Conservation (phyloP, 768 basidiomycete species). For the Hygrophoropsis aurantiaca region DNA sequence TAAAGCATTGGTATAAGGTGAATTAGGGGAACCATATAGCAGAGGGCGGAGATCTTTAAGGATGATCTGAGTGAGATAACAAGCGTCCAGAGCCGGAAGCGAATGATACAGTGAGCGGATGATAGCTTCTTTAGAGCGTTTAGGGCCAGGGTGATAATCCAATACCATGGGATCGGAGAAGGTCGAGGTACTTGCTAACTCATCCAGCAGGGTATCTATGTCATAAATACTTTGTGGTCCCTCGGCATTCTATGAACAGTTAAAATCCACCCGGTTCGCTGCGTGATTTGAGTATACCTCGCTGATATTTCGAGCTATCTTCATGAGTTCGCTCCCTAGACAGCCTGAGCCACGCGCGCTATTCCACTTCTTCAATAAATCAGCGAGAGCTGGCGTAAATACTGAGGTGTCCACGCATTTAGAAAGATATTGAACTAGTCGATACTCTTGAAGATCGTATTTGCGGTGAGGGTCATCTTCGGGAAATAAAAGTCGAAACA, state of each 20-base stretch:
- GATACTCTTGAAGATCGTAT: slow-evolving; percentile 72
- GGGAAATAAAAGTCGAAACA: slow-evolving; percentile 83
- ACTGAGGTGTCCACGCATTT: slow-evolving; percentile 44
- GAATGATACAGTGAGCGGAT: slow-evolving; percentile 59
- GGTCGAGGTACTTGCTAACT: slow-evolving; percentile 65
- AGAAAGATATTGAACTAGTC: slow-evolving; percentile 51
- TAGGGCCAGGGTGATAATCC: slow-evolving; percentile 28
- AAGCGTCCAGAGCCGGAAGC: slow-evolving; percentile 61
- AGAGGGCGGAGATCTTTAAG: slow-evolving; percentile 84
- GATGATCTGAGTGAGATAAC: slow-evolving; percentile 82
- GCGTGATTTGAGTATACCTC: too few relatives aligned
- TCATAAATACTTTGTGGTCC: slow-evolving; percentile 41
- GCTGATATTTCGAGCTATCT: slow-evolving; percentile 35
- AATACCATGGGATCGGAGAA: slow-evolving; percentile 58
- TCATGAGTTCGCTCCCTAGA: slow-evolving; percentile 65
- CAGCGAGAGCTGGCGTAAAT: slow-evolving; percentile 22
- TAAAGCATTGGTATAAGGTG: slow-evolving; percentile 48
- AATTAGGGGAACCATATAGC: slow-evolving; percentile 60
- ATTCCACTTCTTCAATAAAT: slow-evolving; percentile 38
- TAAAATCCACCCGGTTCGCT: too few relatives aligned
- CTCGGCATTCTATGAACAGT: slow-evolving; percentile 11
- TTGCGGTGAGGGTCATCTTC: slow-evolving; percentile 71
- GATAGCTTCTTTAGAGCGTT: slow-evolving; percentile 34
- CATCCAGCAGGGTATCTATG: slow-evolving; percentile 68
- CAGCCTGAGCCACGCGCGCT: slow-evolving; percentile 54